A percentile compares a stretch with the other conserved stretches of the same genome.
Evolutionary conservation across 2,329 filamentous ascomycete genomes (phyloP).

Genomic region (Dendryphion nanum): DNA sequence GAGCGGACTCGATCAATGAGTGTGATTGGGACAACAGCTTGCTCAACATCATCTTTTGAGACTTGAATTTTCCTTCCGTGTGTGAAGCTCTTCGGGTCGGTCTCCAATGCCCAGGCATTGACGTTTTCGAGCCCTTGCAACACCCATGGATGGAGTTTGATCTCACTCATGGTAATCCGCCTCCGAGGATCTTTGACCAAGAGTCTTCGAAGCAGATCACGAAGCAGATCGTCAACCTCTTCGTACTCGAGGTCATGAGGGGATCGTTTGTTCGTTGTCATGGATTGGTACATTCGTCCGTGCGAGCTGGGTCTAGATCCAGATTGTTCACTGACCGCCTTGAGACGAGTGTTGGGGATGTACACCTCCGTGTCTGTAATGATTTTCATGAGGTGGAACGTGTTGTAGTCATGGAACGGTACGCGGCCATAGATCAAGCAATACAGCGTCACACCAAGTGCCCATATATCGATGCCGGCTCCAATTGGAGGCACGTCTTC

Average conservation of each 20-base stretch:
- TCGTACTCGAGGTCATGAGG: constrained; percentile 83
- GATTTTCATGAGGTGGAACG: constrained; percentile 85
- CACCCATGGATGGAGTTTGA: constrained; percentile 94
- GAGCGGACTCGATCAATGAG: constrained; percentile 83
- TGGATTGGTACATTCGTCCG: constrained; percentile 49
- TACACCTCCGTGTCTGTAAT: constrained; percentile 93
- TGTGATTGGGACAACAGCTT: constrained; percentile 84
- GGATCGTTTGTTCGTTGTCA: constrained; percentile 67
- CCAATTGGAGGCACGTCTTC: constrained; percentile 72
- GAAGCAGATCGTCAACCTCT: constrained; percentile 74
- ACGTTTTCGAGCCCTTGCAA: constrained; percentile 73
- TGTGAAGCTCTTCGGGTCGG: constrained; percentile 75
- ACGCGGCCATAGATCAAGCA: constrained; percentile 92
- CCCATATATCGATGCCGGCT: constrained; percentile 96
- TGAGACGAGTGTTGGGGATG: constrained; percentile 78
- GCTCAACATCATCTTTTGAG: constrained; percentile 86
- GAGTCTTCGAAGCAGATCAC: constrained; percentile 75
- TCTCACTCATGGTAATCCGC: constrained; percentile 84
- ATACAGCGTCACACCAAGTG: constrained; percentile 91
- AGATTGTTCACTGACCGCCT: constrained; percentile 58
- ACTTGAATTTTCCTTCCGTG: constrained; percentile 87
- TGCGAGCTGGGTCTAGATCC: constrained; percentile 47
- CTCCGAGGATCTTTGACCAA: constrained; percentile 86
- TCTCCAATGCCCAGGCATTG: constrained; percentile 85
- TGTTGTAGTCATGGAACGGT: constrained; percentile 87